Percentiles rank a stretch among this genome's conserved stretches.
These are phyloP conservation scores for Citrus mangshanensis DNA, from an alignment of 345 rosid genomes.

Conservation along the genomic window DNA sequence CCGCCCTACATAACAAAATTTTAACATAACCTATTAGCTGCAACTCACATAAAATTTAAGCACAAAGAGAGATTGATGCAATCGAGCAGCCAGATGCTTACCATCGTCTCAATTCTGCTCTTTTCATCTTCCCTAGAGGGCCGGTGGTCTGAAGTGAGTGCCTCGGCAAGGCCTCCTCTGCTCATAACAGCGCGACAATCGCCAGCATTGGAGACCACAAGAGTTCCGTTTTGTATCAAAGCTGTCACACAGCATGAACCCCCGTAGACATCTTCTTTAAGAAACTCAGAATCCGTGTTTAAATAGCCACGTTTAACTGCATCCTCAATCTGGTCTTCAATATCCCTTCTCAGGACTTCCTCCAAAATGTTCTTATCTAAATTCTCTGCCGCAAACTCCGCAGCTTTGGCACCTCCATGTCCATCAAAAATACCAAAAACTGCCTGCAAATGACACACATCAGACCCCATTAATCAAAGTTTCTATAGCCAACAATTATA, in stretches of 20 bases:
- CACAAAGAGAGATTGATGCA: background rate
- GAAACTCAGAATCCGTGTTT: conserved; percentile 66
- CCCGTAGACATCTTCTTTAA: conserved; percentile 51
- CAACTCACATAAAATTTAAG: background rate
- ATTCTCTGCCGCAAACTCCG: conserved; percentile 73
- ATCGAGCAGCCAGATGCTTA: conserved; percentile 21
- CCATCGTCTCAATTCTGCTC: conserved; percentile 61
- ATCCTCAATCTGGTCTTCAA: conserved; percentile 36
- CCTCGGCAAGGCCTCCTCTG: conserved; percentile 64
- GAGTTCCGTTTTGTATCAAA: conserved; percentile 56
- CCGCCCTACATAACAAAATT: conserved; percentile 53
- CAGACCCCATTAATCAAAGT: background rate
- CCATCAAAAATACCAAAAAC: conserved; percentile 88
- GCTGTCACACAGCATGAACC: conserved; percentile 94
- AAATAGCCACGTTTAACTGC: conserved; percentile 75
- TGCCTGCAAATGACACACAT: conserved; percentile 39
- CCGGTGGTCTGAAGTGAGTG: conserved; percentile 82
- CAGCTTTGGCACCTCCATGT: conserved; percentile 83
- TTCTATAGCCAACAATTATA: background rate
- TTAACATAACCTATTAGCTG: background rate
- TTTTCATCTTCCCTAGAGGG: conserved; percentile 80
- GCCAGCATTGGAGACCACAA: conserved; percentile 79
- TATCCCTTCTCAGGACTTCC: conserved; percentile 35
- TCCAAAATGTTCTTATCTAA: conserved; percentile 54
- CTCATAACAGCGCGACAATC: conserved; percentile 96